These are phyloP conservation scores for Papiliotrema nemorosa DNA, from an alignment of 1,284 basidiomycete genomes.

Conservation along the genomic window DNA sequence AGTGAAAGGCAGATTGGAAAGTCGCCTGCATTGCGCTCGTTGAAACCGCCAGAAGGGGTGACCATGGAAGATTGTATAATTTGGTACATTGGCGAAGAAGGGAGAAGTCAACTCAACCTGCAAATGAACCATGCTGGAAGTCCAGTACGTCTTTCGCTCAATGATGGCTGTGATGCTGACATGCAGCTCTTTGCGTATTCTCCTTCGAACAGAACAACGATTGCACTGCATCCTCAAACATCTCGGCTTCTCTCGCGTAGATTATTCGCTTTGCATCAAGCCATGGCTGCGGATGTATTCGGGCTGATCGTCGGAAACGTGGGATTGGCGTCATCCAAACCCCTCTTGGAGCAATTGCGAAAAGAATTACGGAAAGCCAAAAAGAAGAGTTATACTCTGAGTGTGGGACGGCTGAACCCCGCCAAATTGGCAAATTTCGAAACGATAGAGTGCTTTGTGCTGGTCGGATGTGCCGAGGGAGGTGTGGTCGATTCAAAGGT, in stretches of 20 bases:
- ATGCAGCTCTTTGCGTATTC: conserved; percentile 56
- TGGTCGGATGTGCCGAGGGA: conserved; percentile 93
- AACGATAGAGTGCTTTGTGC: conserved; percentile 93
- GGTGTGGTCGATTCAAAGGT: conserved; percentile 82
- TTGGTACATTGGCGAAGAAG: conserved; percentile 81
- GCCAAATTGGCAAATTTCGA: conserved; percentile 94
- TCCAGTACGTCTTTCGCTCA: conserved; percentile 40
- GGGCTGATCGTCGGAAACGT: conserved; percentile 94
- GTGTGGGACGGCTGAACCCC: conserved; percentile 92
- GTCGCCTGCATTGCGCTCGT: conserved; percentile 34
- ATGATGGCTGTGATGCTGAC: not conserved
- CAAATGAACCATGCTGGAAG: conserved; percentile 68
- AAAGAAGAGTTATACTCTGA: conserved; percentile 92
- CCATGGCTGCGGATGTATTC: conserved; percentile 87
- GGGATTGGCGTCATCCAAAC: conserved; percentile 75
- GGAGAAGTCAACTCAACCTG: conserved; percentile 76
- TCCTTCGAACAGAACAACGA: conserved; percentile 55
- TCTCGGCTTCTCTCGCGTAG: conserved; percentile 89
- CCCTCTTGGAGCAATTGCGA: conserved; percentile 73
- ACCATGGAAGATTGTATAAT: conserved; percentile 52
- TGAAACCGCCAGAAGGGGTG: conserved; percentile 40
- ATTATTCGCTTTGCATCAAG: conserved; percentile 82
- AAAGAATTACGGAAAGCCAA: conserved; percentile 60
- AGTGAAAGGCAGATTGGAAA: conserved; percentile 19
- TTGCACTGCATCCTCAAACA: conserved; percentile 62